Conservation (phyloP, 2,329 filamentous ascomycete genomes). For the Neonectria neomacrospora region DNA sequence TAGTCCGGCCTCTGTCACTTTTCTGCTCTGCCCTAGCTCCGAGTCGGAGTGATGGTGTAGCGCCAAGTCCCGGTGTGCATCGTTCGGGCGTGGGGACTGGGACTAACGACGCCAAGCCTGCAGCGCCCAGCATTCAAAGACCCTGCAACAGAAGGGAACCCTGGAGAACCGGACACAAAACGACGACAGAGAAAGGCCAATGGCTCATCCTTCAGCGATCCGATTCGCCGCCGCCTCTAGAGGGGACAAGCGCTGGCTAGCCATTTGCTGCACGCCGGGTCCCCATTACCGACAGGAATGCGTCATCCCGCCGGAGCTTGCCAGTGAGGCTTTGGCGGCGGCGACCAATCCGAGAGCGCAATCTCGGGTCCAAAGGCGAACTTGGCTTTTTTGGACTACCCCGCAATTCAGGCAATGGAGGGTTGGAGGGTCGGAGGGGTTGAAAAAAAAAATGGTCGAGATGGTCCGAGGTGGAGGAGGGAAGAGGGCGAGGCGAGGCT, state of each 20-base stretch:
- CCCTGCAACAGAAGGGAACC: conserved; percentile 2
- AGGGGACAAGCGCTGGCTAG: conserved; percentile 17
- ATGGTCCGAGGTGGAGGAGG: background rate
- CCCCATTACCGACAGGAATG: conserved; percentile 44
- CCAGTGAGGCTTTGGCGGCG: conserved; percentile 30
- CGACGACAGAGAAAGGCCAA: background rate
- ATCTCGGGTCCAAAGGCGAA: conserved; percentile 5
- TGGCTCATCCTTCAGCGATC: conserved; percentile 25
- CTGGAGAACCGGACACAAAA: conserved; percentile 8
- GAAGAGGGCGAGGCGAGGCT: background rate
- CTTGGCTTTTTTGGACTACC: conserved; percentile 21
- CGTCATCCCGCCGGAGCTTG: conserved; percentile 41
- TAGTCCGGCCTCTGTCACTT: conserved; percentile 7
- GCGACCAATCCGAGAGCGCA: conserved; percentile 18
- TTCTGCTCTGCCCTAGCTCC: conserved; percentile 14
- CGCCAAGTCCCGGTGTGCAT: background rate
- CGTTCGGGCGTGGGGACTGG: conserved; percentile 4
- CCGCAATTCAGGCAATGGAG: conserved; percentile 11
- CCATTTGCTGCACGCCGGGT: conserved; percentile 21
- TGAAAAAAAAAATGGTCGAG: background rate
- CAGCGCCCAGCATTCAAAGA: background rate
- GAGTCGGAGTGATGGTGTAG: conserved; percentile 20
- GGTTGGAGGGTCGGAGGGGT: background rate
- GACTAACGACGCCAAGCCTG: background rate
- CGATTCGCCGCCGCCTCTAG: conserved; percentile 34